phyloP scores from a whole-genome alignment of 1,139 yeast genomes.

The Pichia sp. region DNA sequence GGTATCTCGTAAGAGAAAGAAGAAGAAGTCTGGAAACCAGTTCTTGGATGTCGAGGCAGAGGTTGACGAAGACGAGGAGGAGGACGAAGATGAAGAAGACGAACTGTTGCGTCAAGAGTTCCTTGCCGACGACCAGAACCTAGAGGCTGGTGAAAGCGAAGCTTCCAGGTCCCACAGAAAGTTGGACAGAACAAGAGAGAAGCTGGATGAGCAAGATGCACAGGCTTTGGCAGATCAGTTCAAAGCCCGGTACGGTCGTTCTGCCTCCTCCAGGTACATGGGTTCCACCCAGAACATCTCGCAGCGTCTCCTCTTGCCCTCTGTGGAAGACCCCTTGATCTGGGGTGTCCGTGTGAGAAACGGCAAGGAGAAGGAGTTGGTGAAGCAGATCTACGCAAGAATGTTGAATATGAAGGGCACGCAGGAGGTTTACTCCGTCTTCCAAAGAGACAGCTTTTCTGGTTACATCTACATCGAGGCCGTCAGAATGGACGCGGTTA shows the following conservation, averaged over 20 bases:
- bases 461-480: conserved; percentile 96
- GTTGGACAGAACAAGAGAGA: conserved; percentile 84
- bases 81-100: conserved; percentile 87
- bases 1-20: conserved; percentile 42
- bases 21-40: conserved; percentile 72
- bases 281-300: conserved; percentile 89
- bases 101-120: conserved; percentile 82
- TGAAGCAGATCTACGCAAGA: conserved; percentile 55
- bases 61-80: conserved; percentile 97
- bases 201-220: conserved; percentile 91
- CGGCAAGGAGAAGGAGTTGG: conserved; percentile 89
- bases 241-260: conserved; percentile 87
- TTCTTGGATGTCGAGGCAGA: conserved; percentile 99
- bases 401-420: conserved; percentile 61
- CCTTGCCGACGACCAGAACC: conserved; percentile 62
- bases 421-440: conserved; percentile 79
- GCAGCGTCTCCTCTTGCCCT: conserved; percentile 87
- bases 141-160: conserved; percentile 49
- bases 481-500: conserved; percentile 87
- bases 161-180: conserved; percentile 83
- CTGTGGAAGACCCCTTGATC: conserved; percentile 93
- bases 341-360: conserved; percentile 94
- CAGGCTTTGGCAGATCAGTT: conserved; percentile 90
- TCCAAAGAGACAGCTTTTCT: conserved; percentile 88
- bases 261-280: conserved; percentile 75